A percentile compares a stretch with the other conserved stretches of the same genome.
phyloP scores from a whole-genome alignment of 768 basidiomycete genomes.

The Lentinula sp. region DNA sequence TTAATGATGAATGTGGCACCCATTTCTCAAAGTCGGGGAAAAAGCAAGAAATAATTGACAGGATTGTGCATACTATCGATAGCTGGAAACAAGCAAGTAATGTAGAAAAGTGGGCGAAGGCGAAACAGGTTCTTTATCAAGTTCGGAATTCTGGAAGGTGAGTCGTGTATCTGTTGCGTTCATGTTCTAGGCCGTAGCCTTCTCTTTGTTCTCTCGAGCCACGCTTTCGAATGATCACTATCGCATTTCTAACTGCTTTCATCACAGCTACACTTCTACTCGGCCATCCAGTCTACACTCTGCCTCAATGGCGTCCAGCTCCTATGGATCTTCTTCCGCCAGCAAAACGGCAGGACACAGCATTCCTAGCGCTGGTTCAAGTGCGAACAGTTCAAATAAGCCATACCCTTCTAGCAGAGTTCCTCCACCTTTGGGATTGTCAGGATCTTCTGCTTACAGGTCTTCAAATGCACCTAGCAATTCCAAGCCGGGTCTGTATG shows the following conservation, averaged over 20 bases:
- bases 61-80: constrained; percentile 56
- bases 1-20: constrained; percentile 73
- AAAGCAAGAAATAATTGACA: constrained; percentile 83
- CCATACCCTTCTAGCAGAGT: constrained; percentile 56
- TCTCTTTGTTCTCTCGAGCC: neutral
- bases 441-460: constrained; percentile 29
- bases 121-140: constrained; percentile 59
- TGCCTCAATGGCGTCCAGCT: constrained; percentile 11
- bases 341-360: constrained; percentile 22
- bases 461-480: constrained; percentile 13
- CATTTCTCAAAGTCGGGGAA: constrained; percentile 72
- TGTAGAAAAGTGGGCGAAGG: constrained; percentile 64
- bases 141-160: constrained; percentile 63
- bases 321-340: constrained; percentile 1
- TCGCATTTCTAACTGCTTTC: neutral
- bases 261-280: constrained; percentile 6
- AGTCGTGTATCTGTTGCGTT: constrained; percentile 26
- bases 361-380: constrained; percentile 24
- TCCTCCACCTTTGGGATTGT: constrained; percentile 17
- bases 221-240: neutral
- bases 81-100: constrained; percentile 50
- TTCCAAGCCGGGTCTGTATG: constrained; percentile 21
- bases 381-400: constrained; percentile 45
- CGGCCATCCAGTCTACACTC: constrained; percentile 10
- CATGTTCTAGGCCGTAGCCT: neutral